phyloP scores from a whole-genome alignment of 2,329 filamentous ascomycete species.

The Xylariaceae sp. region DNA sequence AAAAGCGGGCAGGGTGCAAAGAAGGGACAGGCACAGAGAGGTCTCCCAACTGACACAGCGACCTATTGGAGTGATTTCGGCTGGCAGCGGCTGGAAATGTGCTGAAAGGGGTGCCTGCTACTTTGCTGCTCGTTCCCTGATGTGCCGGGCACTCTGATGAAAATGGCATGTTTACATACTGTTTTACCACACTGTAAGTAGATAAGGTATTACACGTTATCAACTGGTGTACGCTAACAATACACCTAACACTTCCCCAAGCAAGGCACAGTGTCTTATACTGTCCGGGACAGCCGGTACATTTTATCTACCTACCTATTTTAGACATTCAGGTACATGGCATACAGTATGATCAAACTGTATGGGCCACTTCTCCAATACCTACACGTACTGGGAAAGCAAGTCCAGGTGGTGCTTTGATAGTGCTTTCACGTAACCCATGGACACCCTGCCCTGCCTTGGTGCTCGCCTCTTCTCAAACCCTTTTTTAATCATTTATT shows the following conservation, averaged over 20 bases:
- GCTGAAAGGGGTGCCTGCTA: background rate
- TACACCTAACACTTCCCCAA: background rate
- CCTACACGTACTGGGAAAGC: background rate
- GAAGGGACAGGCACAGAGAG: constrained; percentile 14
- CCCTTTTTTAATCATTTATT: background rate
- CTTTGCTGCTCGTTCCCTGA: background rate
- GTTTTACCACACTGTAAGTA: background rate
- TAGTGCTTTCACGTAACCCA: background rate
- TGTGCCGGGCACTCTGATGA: background rate
- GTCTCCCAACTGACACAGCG: background rate
- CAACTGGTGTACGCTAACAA: no score
- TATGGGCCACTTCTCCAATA: background rate
- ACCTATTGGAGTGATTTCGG: constrained; percentile 4
- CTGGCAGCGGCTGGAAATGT: constrained; percentile 3
- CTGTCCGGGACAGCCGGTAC: background rate
- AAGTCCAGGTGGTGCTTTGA: background rate
- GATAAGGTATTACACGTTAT: background rate
- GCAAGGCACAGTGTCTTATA: background rate
- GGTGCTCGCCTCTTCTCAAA: background rate
- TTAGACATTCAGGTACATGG: background rate
- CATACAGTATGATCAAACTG: background rate
- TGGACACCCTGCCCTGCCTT: background rate
- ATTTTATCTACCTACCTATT: background rate
- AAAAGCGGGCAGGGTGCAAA: constrained; percentile 32
- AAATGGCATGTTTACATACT: background rate